Evolutionary conservation across 2,329 filamentous ascomycete genomes (phyloP).

Genomic region (Monilinia fructicola): DNA sequence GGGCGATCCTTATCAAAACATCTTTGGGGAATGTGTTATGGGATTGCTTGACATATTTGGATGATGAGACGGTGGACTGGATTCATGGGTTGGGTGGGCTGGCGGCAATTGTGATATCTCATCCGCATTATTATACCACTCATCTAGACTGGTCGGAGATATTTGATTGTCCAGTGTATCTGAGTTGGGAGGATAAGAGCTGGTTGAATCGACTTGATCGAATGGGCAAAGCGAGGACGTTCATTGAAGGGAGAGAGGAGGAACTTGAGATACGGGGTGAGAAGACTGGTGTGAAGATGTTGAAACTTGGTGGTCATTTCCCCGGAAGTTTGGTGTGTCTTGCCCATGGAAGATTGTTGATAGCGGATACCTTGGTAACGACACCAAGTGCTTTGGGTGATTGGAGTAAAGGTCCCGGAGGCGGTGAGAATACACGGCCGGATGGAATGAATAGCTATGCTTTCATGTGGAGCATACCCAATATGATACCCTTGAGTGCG

Average conservation of each 20-base stretch:
- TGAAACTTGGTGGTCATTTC: slow-evolving; percentile 79
- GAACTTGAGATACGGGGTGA: slow-evolving; percentile 44
- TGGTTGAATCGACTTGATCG: slow-evolving; percentile 58
- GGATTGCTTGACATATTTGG: slow-evolving; percentile 73
- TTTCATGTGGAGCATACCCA: slow-evolving; percentile 78
- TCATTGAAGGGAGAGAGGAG: slow-evolving; percentile 46
- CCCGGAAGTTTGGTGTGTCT: slow-evolving; percentile 69
- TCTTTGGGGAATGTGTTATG: slow-evolving; percentile 71
- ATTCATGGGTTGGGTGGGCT: slow-evolving; percentile 65
- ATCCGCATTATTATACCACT: slow-evolving; percentile 81
- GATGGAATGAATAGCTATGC: slow-evolving; percentile 55
- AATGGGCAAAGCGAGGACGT: slow-evolving; percentile 45
- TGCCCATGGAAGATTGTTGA: slow-evolving; percentile 61
- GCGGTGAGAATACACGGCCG: slow-evolving; percentile 44
- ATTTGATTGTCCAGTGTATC: slow-evolving; percentile 70
- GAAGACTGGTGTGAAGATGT: slow-evolving; percentile 54
- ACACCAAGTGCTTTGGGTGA: slow-evolving; percentile 58
- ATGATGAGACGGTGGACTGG: slow-evolving; percentile 58
- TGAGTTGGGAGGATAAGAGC: slow-evolving; percentile 61
- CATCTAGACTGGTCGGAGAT: slow-evolving; percentile 70
- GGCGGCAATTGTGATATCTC: slow-evolving; percentile 70
- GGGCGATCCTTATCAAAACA: slow-evolving; percentile 67
- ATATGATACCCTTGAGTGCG: slow-evolving; percentile 69
- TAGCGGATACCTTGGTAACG: slow-evolving; percentile 75
- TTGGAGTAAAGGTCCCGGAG: slow-evolving; percentile 49